These are phyloP conservation scores for Trichoderma breve DNA, from an alignment of 2,329 filamentous ascomycete genomes.

Conservation along the genomic window DNA sequence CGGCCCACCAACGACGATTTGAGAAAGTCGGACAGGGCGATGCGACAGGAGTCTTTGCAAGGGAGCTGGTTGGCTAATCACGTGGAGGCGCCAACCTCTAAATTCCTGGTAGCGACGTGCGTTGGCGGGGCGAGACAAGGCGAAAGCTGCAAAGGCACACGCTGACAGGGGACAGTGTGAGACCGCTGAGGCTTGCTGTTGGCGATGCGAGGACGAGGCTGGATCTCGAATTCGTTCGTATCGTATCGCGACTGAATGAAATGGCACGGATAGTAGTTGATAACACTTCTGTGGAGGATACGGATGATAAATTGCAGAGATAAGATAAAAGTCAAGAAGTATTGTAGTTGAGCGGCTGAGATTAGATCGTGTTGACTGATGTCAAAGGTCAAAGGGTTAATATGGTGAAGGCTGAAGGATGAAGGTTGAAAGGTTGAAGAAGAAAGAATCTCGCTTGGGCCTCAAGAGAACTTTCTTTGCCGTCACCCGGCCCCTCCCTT, in stretches of 20 bases:
- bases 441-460: constrained; percentile 9
- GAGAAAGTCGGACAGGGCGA: constrained; percentile 11
- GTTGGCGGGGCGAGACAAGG: constrained; percentile 11
- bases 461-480: not conserved
- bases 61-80: constrained; percentile 20
- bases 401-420: not conserved
- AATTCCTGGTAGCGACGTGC: constrained; percentile 3
- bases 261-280: not conserved
- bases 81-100: constrained; percentile 22
- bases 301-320: not conserved
- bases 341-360: not conserved
- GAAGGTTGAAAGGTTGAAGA: not conserved
- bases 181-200: not conserved
- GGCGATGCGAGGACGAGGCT: not conserved
- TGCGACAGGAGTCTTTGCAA: not conserved
- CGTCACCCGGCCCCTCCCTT: not conserved
- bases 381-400: not conserved
- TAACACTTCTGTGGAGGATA: not conserved
- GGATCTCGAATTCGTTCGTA: not conserved
- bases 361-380: not conserved
- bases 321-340: not conserved
- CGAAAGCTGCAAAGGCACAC: not conserved
- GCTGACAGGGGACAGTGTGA: not conserved
- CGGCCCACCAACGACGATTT: constrained; percentile 19
- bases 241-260: not conserved